Conservation (phyloP, 2,329 filamentous ascomycete genomes). For the Ophiostoma tasmaniense region DNA sequence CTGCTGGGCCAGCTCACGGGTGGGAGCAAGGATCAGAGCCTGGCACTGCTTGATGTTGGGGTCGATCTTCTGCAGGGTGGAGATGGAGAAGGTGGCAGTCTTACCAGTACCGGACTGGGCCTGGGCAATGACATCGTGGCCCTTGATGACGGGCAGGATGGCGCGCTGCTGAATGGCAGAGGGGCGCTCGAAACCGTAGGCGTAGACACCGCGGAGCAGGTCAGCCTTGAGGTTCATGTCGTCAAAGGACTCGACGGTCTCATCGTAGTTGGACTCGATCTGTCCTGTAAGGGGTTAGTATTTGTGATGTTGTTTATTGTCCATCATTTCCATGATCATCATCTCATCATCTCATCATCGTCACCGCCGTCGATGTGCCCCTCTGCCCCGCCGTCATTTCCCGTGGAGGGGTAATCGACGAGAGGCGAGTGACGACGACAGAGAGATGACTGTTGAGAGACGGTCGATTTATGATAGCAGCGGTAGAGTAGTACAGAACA, state of each 20-base stretch:
- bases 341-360: background rate
- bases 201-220: constrained; percentile 96
- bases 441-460: background rate
- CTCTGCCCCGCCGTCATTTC: background rate
- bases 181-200: constrained; percentile 99
- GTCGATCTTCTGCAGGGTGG: constrained; percentile 97
- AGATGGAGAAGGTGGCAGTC: constrained; percentile 99
- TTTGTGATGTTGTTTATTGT: background rate
- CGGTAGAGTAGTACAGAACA: background rate
- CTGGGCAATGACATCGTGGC: constrained; percentile 98
- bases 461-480: background rate
- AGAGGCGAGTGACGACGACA: no score
- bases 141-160: constrained; percentile 99
- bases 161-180: constrained; percentile 99
- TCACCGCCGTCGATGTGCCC: background rate
- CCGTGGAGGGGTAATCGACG: background rate
- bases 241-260: constrained; percentile 98
- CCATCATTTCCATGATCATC: no score
- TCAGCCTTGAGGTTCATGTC: constrained; percentile 95
- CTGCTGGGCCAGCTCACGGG: constrained; percentile 96
- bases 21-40: constrained; percentile 94
- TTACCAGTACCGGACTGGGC: constrained; percentile 99
- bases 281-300: constrained; percentile 54
- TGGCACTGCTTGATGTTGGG: constrained; percentile 90
- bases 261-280: constrained; percentile 99